Conservation (phyloP, 1,284 basidiomycete species). For the Salmacisia buchloeana region DNA sequence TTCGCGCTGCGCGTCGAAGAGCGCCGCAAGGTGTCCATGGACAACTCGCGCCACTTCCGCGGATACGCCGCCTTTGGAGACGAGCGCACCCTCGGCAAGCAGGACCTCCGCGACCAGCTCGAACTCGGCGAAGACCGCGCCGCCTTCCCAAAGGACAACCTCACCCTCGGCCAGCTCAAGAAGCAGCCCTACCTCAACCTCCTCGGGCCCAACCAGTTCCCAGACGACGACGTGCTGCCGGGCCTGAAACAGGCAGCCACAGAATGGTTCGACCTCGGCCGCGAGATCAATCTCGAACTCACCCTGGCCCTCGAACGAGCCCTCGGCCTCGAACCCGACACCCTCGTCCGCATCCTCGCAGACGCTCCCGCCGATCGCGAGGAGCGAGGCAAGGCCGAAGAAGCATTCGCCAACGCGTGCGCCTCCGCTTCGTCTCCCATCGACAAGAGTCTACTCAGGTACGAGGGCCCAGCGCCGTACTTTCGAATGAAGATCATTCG, state of each 20-base stretch:
- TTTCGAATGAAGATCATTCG: slow-evolving; percentile 40
- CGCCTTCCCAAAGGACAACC: not conserved
- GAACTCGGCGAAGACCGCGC: slow-evolving; percentile 14
- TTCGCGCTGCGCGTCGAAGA: slow-evolving; percentile 22
- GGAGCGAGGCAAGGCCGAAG: slow-evolving; percentile 8
- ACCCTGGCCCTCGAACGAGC: slow-evolving; percentile 34
- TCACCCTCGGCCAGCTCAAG: not conserved
- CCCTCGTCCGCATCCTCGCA: slow-evolving; percentile 20
- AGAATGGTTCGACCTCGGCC: slow-evolving; percentile 24
- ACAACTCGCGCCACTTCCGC: slow-evolving; percentile 28
- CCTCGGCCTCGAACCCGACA: slow-evolving; percentile 19
- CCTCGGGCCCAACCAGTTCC: slow-evolving; percentile 37
- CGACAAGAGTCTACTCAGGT: too few relatives aligned
- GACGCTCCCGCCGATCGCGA: slow-evolving; percentile 1
- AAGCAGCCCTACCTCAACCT: slow-evolving; percentile 26
- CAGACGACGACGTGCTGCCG: slow-evolving; percentile 16
- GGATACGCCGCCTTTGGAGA: slow-evolving; percentile 39
- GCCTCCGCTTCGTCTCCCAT: not conserved
- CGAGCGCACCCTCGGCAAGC: slow-evolving; percentile 23
- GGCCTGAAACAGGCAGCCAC: slow-evolving; percentile 16
- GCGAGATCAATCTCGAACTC: slow-evolving; percentile 20
- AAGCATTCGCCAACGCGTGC: not conserved
- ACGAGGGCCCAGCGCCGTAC: slow-evolving; percentile 22
- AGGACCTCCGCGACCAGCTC: slow-evolving; percentile 36
- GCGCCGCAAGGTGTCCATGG: slow-evolving; percentile 27